Conservation (phyloP, 306 rosid species). For the Inga oerstediana region DNA sequence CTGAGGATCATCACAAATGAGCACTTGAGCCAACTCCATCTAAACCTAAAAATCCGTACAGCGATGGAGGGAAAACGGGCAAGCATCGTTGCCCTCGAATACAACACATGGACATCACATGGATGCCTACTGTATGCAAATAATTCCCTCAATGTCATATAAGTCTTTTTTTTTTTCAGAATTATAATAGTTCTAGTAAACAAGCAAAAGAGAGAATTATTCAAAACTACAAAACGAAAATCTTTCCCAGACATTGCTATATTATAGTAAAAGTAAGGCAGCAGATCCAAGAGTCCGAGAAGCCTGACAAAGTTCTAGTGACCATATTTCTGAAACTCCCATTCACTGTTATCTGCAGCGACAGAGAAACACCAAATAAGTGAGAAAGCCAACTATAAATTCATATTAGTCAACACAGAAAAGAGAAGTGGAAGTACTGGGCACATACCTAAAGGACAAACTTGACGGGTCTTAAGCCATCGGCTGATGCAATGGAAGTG, state of each 20-base stretch:
- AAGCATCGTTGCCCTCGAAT: background rate
- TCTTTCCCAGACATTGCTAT: background rate
- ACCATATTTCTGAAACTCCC: slow-evolving; percentile 97
- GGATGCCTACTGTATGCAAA: slow-evolving; percentile 6
- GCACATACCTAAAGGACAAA: slow-evolving; percentile 77
- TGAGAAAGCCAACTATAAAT: slow-evolving; percentile 2
- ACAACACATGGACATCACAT: background rate
- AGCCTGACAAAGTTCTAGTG: slow-evolving; percentile 55
- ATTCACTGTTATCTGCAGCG: slow-evolving; percentile 77
- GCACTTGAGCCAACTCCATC: background rate
- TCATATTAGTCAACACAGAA: slow-evolving; percentile 14
- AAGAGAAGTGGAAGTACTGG: slow-evolving; percentile 13
- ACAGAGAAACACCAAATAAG: slow-evolving; percentile 28
- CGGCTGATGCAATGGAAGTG: slow-evolving; percentile 96
- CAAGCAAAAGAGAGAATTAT: slow-evolving; percentile 15
- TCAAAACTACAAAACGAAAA: background rate
- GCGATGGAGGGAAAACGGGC: background rate
- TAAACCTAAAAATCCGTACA: no score
- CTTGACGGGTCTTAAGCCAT: slow-evolving; percentile 96
- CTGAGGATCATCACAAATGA: no score
- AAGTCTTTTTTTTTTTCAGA: background rate
- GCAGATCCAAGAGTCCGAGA: slow-evolving; percentile 21
- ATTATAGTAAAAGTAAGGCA: background rate
- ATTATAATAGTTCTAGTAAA: background rate
- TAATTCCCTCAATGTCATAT: background rate